A percentile compares a stretch with the other conserved stretches of the same genome.
Evolutionary conservation across 1,284 basidiomycete species (phyloP).

Genomic region (Austroboletus novae-zelandiae): DNA sequence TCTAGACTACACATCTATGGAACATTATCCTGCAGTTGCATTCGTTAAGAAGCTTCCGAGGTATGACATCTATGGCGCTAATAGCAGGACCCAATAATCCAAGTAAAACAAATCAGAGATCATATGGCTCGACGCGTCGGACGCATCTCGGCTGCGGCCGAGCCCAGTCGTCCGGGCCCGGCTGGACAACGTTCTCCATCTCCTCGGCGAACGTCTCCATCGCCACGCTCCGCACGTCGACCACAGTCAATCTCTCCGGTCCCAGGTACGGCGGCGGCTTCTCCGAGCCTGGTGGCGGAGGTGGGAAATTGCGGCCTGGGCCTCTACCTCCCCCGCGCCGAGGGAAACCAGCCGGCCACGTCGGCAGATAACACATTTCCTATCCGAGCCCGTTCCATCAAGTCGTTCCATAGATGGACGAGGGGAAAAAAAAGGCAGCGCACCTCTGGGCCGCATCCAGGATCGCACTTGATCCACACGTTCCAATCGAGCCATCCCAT

Average conservation of each 20-base stretch:
- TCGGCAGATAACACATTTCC: slow-evolving; percentile 49
- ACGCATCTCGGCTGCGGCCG: slow-evolving; percentile 26
- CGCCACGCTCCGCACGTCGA: neutral
- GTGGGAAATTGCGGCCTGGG: neutral
- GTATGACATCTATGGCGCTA: too few species aligned
- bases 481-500: slow-evolving; percentile 45
- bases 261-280: neutral
- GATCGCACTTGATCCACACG: slow-evolving; percentile 38
- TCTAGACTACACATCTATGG: too few species aligned
- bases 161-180: slow-evolving; percentile 19
- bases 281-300: neutral
- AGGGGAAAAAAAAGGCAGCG: slow-evolving; percentile 1
- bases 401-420: neutral
- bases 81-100: too few species aligned
- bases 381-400: slow-evolving; percentile 15
- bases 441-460: slow-evolving; percentile 36
- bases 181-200: neutral
- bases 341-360: slow-evolving; percentile 38
- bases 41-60: too few species aligned
- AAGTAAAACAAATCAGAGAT: neutral
- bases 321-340: neutral
- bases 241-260: neutral
- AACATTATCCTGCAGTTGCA: too few species aligned
- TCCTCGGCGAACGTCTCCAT: neutral
- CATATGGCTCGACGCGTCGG: slow-evolving; percentile 13